Evolutionary conservation across 352 stramenopile genomes (phyloP).

Genomic region (Thalassiosira oceanica): DNA sequence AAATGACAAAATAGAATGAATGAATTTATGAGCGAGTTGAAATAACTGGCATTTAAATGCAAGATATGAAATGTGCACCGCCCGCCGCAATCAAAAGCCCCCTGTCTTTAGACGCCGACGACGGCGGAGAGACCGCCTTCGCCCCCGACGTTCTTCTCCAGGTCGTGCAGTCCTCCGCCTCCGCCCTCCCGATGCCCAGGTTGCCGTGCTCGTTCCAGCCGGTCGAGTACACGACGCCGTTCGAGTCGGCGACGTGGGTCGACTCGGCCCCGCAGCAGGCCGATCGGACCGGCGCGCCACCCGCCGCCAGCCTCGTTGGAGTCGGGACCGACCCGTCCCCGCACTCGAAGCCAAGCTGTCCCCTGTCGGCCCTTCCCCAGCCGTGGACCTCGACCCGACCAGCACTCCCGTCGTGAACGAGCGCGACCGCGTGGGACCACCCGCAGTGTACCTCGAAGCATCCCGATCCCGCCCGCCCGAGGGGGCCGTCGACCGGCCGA

Average conservation of each 20-base stretch:
- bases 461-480: conserved; percentile 36
- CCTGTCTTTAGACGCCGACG: not conserved
- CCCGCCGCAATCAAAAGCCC: conserved; percentile 19
- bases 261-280: conserved; percentile 35
- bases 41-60: no score
- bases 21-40: no score
- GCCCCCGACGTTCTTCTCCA: conserved; percentile 12
- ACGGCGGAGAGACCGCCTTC: conserved; percentile 10
- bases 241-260: conserved; percentile 15
- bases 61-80: conserved; percentile 31
- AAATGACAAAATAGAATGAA: no score
- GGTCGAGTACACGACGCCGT: conserved; percentile 23
- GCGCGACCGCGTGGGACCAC: conserved; percentile 65
- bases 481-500: conserved; percentile 30
- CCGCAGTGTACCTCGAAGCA: conserved; percentile 47
- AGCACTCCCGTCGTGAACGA: conserved; percentile 15
- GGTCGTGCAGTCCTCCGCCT: not conserved
- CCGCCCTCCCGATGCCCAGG: conserved; percentile 4
- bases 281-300: conserved; percentile 7
- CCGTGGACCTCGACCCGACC: conserved; percentile 35
- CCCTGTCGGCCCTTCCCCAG: conserved; percentile 69
- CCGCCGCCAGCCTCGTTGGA: not conserved
- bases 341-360: conserved; percentile 51
- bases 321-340: conserved; percentile 4
- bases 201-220: conserved; percentile 50